phyloP scores from a whole-genome alignment of 2,329 filamentous ascomycete species.

The Raffaelea ambrosiae region DNA sequence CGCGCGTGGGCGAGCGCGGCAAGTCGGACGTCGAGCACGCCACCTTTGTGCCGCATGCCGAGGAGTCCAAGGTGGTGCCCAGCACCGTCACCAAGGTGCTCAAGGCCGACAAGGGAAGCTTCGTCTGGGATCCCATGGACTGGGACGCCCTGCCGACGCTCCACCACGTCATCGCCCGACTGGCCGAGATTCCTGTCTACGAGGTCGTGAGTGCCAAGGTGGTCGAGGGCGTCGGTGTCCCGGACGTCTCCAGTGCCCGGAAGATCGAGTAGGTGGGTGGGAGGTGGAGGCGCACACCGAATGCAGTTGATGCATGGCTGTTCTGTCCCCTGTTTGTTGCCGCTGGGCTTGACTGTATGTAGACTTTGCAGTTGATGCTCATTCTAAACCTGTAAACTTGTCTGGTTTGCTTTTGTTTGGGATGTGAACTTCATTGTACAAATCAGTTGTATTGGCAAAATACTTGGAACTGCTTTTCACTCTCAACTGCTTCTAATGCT shows the following conservation, averaged over 20 bases:
- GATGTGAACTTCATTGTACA: no score
- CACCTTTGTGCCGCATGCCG: constrained; percentile 25
- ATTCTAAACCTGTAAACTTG: no score
- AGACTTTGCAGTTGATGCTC: no score
- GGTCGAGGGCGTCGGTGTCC: constrained; percentile 43
- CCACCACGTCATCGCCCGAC: constrained; percentile 44
- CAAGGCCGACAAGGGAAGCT: constrained; percentile 29
- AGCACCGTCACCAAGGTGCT: constrained; percentile 22
- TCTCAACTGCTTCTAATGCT: no score
- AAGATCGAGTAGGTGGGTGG: constrained; percentile 1
- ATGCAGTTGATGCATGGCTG: no score
- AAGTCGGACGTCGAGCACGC: constrained; percentile 47
- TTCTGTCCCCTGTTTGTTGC: no score
- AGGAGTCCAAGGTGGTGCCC: constrained; percentile 23
- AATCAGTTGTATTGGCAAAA: no score
- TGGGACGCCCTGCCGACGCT: constrained; percentile 51
- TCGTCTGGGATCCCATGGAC: constrained; percentile 40
- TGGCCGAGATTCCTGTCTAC: constrained; percentile 49
- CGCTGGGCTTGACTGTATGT: no score
- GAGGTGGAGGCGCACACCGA: no score
- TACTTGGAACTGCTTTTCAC: no score
- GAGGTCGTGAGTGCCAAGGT: constrained; percentile 47
- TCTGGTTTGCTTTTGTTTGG: no score
- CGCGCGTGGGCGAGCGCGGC: constrained; percentile 40
- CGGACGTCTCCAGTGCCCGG: constrained; percentile 26